These are phyloP conservation scores for Neurospora sp. DNA, from an alignment of 2,329 filamentous ascomycete genomes.

Conservation along the genomic window DNA sequence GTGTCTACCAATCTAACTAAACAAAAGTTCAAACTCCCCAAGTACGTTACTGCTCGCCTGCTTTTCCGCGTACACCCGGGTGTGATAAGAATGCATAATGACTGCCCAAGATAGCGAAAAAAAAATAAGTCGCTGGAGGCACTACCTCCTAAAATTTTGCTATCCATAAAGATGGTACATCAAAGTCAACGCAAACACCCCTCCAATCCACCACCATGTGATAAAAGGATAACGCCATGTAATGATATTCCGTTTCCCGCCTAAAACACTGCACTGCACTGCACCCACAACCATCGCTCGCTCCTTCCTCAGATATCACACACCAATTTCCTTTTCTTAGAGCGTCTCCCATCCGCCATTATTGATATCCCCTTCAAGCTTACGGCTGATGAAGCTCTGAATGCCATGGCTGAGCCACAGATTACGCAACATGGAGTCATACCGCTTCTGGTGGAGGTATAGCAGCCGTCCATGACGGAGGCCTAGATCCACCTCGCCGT, in stretches of 20 bases:
- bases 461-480: conserved; percentile 79
- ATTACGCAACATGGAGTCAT: conserved; percentile 76
- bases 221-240: neutral
- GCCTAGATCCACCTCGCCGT: conserved; percentile 91
- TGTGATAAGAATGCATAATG: neutral
- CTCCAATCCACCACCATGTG: neutral
- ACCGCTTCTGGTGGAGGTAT: conserved; percentile 86
- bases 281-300: neutral
- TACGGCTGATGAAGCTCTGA: conserved; percentile 79
- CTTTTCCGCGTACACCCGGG: neutral
- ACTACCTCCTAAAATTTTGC: neutral
- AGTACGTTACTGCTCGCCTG: neutral
- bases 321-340: conserved; percentile 19
- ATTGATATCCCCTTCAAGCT: conserved; percentile 90
- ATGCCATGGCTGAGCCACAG: conserved; percentile 82
- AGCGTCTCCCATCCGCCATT: conserved; percentile 96
- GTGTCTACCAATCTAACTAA: neutral
- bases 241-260: neutral
- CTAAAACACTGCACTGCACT: neutral
- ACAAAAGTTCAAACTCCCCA: neutral
- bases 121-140: neutral
- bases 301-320: neutral
- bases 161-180: neutral
- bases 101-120: neutral
- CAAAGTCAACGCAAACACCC: neutral